These are phyloP conservation scores for Blastosporella zonata DNA, from an alignment of 1,284 basidiomycete species.

Conservation along the genomic window DNA sequence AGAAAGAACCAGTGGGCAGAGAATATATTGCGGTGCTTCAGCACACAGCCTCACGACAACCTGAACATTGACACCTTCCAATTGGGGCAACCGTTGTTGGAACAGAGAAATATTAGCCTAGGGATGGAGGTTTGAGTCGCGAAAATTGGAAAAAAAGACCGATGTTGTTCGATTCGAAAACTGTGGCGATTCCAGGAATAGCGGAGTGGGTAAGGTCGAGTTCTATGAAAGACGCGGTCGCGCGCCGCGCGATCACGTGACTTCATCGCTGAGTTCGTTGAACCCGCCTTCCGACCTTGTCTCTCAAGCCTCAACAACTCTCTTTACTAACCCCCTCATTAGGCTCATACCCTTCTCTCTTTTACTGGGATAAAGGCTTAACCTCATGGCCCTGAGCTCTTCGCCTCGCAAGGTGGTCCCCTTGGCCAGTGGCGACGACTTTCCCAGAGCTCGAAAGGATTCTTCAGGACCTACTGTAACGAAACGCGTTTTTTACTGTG, in stretches of 20 bases:
- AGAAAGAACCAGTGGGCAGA: background rate
- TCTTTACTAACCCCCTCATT: slow-evolving; percentile 10
- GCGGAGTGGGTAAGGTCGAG: background rate
- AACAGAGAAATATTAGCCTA: too few species aligned
- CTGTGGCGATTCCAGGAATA: too few species aligned
- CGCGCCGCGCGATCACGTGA: slow-evolving; percentile 9
- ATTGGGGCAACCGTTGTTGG: slow-evolving; percentile 7
- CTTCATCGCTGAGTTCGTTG: slow-evolving; percentile 12
- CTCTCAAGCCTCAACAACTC: background rate
- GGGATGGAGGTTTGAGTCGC: too few species aligned
- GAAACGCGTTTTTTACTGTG: slow-evolving; percentile 76
- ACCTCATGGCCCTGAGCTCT: slow-evolving; percentile 41
- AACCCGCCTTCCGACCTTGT: slow-evolving; percentile 7
- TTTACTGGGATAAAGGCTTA: background rate
- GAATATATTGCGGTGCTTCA: background rate
- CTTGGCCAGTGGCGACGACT: slow-evolving; percentile 64
- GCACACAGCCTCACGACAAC: slow-evolving; percentile 8
- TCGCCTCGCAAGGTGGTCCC: slow-evolving; percentile 74
- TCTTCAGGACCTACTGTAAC: slow-evolving; percentile 45
- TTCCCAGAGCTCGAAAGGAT: slow-evolving; percentile 39
- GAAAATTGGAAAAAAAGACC: background rate
- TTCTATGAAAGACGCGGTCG: background rate
- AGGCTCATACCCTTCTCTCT: background rate
- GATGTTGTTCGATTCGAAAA: background rate
- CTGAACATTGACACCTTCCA: background rate